Base-by-base conservation (phyloP, 2,329 filamentous ascomycete genomes). In the Diplodia seriata region DNA sequence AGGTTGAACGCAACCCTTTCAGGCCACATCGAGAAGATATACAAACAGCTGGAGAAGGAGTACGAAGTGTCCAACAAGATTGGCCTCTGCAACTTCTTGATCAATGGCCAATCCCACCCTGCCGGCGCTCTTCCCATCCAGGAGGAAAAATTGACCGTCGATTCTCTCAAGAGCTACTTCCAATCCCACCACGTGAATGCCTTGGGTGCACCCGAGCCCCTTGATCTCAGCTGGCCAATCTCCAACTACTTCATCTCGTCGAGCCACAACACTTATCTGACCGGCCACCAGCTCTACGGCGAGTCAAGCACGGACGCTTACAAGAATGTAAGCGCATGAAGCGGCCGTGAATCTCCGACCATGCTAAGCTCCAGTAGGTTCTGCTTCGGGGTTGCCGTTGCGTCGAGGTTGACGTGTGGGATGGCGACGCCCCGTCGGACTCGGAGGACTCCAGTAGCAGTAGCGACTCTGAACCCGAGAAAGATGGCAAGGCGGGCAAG, bases 321-420 rank as follows among this genome's bases (percentile, higher is more conserved):
- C 79, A 90, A 86, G 72, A 87, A 89, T 75, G 91, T 91, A 76
- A 75, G 88, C 62, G 23, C 43, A n/a, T 50, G 7, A 31, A 38
- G 9, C 33, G n/a, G 33, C 15, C 38, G 5, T n/a, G 29, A 3
- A 61, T 20, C 7, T 50, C 6, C n/a, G 43, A 33, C 18, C 8
- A 36, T 55, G 40, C 57, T 63, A 53, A 68, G 31, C 4, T 7
- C n/a, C 5, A 6, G 7, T 73, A 92, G 86, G 90, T 91, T 14
- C 87, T 97, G 14, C 83, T 87, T 43, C 86, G 88, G 63, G 91
- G 92, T 57, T 97, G 94, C 75, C 89, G 94, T 70, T 97, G 93
- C 75, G 93, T 97, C 56, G 94, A 97, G 77, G 95, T 97, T 67
- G 94, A 97, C 75, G 93, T 97, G 3, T 97, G 94, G 91, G 92